These are phyloP conservation scores for Actinomortierella wolfii DNA, from an alignment of 371 early-diverging fungal genomes.

Conservation along the genomic window DNA sequence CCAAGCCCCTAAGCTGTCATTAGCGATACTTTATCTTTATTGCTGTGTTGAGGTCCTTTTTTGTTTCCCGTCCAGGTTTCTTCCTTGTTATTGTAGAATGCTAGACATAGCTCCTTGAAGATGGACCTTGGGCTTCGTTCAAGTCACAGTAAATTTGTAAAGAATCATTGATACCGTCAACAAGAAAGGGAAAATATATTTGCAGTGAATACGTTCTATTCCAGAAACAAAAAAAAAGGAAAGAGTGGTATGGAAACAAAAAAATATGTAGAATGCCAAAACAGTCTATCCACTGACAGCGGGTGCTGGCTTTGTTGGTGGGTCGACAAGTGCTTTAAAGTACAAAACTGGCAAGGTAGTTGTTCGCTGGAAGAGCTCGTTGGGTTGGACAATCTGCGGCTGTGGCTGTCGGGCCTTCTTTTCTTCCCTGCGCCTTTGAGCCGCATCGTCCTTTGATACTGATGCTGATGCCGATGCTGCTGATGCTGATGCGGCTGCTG, in stretches of 20 bases:
- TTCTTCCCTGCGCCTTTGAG: slow-evolving; percentile 18
- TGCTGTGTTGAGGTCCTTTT: too few species aligned
- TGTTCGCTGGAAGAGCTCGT: slow-evolving; percentile 59
- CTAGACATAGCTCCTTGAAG: too few species aligned
- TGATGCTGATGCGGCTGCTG: slow-evolving; percentile 13
- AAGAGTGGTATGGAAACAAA: too few species aligned
- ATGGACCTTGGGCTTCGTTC: too few species aligned
- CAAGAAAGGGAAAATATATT: too few species aligned
- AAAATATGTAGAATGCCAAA: too few species aligned
- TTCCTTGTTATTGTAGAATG: too few species aligned
- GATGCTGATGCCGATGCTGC: slow-evolving; percentile 19
- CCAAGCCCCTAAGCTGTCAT: slow-evolving; percentile 55
- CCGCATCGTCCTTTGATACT: slow-evolving; percentile 9
- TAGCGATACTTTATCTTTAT: slow-evolving; percentile 10
- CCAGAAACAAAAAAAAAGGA: too few species aligned
- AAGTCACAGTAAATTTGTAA: too few species aligned
- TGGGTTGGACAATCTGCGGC: slow-evolving; percentile 48
- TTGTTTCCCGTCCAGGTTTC: too few species aligned
- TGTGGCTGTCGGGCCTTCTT: slow-evolving; percentile 5
- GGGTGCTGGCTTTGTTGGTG: slow-evolving; percentile 4
- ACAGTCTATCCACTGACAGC: neutral
- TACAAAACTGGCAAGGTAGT: slow-evolving; percentile 54
- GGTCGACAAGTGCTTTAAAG: slow-evolving; percentile 55
- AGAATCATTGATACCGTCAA: too few species aligned
- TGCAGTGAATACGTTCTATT: too few species aligned